Evolutionary conservation across 1,284 basidiomycete species (phyloP), one percentile per base, ranked within the genome.

Genomic region (Bjerkandera adusta): DNA sequence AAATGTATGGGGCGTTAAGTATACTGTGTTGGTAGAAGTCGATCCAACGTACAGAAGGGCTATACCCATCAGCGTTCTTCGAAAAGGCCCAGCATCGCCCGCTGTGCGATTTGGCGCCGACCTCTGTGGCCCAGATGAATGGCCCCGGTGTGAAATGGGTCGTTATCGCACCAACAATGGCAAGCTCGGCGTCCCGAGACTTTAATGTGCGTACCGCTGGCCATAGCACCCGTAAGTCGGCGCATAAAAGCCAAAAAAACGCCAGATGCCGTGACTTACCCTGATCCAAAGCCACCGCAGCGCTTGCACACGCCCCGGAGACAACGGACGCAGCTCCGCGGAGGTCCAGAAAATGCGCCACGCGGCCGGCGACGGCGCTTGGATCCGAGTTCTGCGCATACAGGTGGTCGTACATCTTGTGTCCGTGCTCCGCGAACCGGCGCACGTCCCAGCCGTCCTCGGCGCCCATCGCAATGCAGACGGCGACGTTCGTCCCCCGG

Each of bases 371-470:
- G 15, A 55, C 49, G 10, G 41, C 52, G 30, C 54, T 55, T 5
- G 54, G 54, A 26, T 55, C 54, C 18, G 45, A 43, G 27, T 40
- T 51, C 21, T 26, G 34, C 4, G 51, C 54, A 51, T 52, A 55
- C 12, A 43, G 18, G 27, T 45, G 32, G 30, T 55, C 54, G 40
- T 51, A 53, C n/a, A 49, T 49, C 11, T 29, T 27, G 12, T 10
- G 22, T 3, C 36, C 49, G 22, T 45, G 49, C 5, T 49, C 49
- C 3, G 27, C 35, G 26, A 35, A 44, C 3, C 52, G 38, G 25
- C 43, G 37, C 24, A 55, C 32, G 30, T 55, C 52, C 54, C 54
- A 55, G 7, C 52, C 52, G 30, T 55, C 54, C 21, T 55, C 52
- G 7, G 49, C 44, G 15, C 54, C 54, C 36, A 53, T 43, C 4